phyloP scores from a whole-genome alignment of 306 rosid genomes.

The Hippophae gyantsensis region DNA sequence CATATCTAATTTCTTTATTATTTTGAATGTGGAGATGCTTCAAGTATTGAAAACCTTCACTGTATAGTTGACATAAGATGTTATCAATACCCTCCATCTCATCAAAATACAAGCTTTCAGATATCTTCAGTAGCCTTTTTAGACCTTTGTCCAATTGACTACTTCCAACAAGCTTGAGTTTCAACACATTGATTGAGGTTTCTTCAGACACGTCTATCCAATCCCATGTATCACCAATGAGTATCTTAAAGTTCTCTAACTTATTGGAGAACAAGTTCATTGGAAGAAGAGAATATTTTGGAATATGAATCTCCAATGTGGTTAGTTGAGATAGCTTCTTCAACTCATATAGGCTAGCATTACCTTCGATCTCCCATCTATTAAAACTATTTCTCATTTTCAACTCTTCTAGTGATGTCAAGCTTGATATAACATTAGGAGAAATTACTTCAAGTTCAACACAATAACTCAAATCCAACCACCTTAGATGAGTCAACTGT shows the following conservation, averaged over 20 bases:
- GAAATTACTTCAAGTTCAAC: slow-evolving; percentile 24
- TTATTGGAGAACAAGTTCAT: slow-evolving; percentile 13
- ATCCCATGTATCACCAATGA: slow-evolving; percentile 25
- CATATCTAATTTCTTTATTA: slow-evolving; percentile 17
- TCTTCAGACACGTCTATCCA: slow-evolving; percentile 14
- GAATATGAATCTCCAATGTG: slow-evolving; percentile 26
- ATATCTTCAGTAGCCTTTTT: slow-evolving; percentile 18
- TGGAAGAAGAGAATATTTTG: slow-evolving; percentile 10
- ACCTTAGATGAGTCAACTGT: slow-evolving; percentile 20
- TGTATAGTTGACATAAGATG: slow-evolving; percentile 21
- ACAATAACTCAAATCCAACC: slow-evolving; percentile 34
- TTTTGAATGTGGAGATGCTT: slow-evolving; percentile 31
- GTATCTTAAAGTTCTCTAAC: slow-evolving; percentile 24
- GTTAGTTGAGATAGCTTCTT: slow-evolving; percentile 17
- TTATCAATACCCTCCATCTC: slow-evolving; percentile 25
- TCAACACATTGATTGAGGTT: slow-evolving; percentile 15
- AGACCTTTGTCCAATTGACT: slow-evolving; percentile 21
- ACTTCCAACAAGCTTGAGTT: slow-evolving; percentile 11
- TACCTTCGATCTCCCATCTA: slow-evolving; percentile 16
- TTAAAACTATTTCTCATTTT: slow-evolving; percentile 25
- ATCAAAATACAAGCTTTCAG: slow-evolving; percentile 34
- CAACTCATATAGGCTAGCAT: slow-evolving; percentile 27
- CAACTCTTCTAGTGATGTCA: slow-evolving; percentile 30
- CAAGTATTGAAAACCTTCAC: slow-evolving; percentile 26
- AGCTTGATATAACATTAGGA: slow-evolving; percentile 17